Base-by-base conservation (phyloP, 2,329 filamentous ascomycete species). In the Fusarium humuli region DNA sequence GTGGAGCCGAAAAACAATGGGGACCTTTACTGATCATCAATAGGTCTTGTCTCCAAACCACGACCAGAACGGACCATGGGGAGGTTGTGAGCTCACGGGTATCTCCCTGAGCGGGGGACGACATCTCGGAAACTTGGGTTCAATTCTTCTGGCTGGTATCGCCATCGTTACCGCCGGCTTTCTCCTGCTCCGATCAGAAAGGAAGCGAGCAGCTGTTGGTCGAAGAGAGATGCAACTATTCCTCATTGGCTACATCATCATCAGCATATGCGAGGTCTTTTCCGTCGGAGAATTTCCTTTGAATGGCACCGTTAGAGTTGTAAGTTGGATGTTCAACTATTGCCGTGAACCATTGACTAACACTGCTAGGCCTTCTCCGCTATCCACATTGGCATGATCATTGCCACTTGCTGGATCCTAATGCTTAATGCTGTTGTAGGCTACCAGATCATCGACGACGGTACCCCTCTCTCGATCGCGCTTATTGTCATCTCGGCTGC, bases 211-310 rank as follows among this genome's bases (percentile, higher is more conserved):
- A 59, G 96, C 96, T 59, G 96, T 99, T 49, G 96, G 96, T 65
- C 87, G 96, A 83, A 92, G 96, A 80, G 96, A 99, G 81, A 98
- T 99, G 88, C 96, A 99, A 85, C 77, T 98, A 34, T 98, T 99
- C 82, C 88, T 99, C 53, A 68, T 93, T 44, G 91, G 92, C 53
- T 99, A 94, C 79, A 91, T 97, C 61, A 81, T 98, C 62, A 90
- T 98, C 66, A 90, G 92, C 75, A 92, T 99, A 76, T 98, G 94
- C 82, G 96, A 98, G 80, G 97, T 99, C 76, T 98, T 99, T 82
- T 94, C 94, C 1, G 90, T 98, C 37, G 96, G 96, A 73, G 92
- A 91, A 30, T 95, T 99, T 75, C 94, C 95, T 5, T 82, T 98
- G 22, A 83, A 88, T 34, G 82, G 85, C 55, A 88, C 82, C 52